Base-by-base conservation (phyloP, 306 rosid genomes). In the Cucurbita pepo region DNA sequence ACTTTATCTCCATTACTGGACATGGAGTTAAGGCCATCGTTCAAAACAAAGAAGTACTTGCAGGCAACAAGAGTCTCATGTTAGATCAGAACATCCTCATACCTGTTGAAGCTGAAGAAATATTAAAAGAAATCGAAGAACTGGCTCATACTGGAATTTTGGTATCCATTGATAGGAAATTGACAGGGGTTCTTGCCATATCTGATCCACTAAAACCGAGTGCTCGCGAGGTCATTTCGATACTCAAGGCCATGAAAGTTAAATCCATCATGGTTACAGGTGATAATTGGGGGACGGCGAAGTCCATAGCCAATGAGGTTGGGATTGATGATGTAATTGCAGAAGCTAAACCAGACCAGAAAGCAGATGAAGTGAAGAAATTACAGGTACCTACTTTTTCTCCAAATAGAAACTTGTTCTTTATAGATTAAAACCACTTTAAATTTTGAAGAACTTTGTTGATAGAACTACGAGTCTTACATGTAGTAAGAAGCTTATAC, bases 221-320 rank as follows among this genome's bases (percentile, higher is more conserved):
- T 72, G 91, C 97, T 54, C 61, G 37, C 69, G 83, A 89, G 72
- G 88, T 86, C n/a, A 75, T 91, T 74, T 84, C 93, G n/a, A 82
- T 89, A 60, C 90, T 91, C 8, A 86, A 82, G 56, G 81, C 90
- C n/a, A 91, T 91, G 97, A 82, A 85, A 52, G 79, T 89, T 34
- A 78, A 53, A 74, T 79, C 88, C 77, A 84, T 91, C 70, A 85
- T 91, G 91, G 94, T 89, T 51, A 91, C 97, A 4, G 97, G 97
- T 55, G 96, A 91, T 82, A 91, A 91, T 22, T 87, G 90, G 94
- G 96, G 97, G 22, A 91, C 97, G 9, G 97, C 97, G 36, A 86
- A 89, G 40, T 87, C 97, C 61, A 86, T 89, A 62, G 96, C 94
- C 38, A 82, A 77, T 47, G 91, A 91, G 83, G 88, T 83, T 73